Evolutionary conservation across 2,329 filamentous ascomycete genomes (phyloP).

Genomic region (Pseudonectria foliicola): DNA sequence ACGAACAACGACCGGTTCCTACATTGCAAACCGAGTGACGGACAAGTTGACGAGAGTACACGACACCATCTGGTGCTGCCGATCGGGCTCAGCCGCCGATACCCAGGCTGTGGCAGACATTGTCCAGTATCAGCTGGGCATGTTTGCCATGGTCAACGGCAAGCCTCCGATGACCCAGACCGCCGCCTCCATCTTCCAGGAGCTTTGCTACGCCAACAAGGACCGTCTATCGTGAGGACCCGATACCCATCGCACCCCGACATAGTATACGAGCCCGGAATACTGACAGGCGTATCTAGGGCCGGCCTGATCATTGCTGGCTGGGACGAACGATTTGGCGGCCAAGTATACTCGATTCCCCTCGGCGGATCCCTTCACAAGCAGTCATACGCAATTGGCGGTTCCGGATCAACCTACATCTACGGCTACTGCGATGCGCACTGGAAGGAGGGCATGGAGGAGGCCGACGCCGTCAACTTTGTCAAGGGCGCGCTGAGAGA

Average conservation of each 20-base stretch:
- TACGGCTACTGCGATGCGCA: conserved; percentile 97
- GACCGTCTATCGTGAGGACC: conserved; percentile 70
- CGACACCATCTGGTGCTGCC: conserved; percentile 99
- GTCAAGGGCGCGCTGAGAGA: conserved; percentile 87
- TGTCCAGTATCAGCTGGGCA: conserved; percentile 89
- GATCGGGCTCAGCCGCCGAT: conserved; percentile 93
- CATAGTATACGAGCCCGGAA: neutral
- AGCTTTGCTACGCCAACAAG: conserved; percentile 97
- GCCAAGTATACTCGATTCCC: conserved; percentile 96
- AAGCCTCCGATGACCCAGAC: conserved; percentile 91
- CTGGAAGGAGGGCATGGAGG: conserved; percentile 92
- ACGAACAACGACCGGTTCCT: conserved; percentile 92
- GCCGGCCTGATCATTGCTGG: conserved; percentile 98
- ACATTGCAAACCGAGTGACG: conserved; percentile 98
- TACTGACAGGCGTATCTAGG: conserved; percentile 38
- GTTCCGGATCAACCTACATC: conserved; percentile 97
- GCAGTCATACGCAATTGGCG: conserved; percentile 90
- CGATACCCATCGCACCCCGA: too few species aligned
- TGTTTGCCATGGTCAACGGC: conserved; percentile 86
- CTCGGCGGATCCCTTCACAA: conserved; percentile 96
- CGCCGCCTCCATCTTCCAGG: conserved; percentile 92
- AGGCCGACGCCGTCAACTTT: conserved; percentile 82
- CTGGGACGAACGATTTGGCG: conserved; percentile 90
- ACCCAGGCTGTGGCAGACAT: conserved; percentile 98
- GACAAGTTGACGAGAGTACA: conserved; percentile 98